phyloP scores from a whole-genome alignment of 2,329 filamentous ascomycete genomes.

The Ramularia collo-cygni region DNA sequence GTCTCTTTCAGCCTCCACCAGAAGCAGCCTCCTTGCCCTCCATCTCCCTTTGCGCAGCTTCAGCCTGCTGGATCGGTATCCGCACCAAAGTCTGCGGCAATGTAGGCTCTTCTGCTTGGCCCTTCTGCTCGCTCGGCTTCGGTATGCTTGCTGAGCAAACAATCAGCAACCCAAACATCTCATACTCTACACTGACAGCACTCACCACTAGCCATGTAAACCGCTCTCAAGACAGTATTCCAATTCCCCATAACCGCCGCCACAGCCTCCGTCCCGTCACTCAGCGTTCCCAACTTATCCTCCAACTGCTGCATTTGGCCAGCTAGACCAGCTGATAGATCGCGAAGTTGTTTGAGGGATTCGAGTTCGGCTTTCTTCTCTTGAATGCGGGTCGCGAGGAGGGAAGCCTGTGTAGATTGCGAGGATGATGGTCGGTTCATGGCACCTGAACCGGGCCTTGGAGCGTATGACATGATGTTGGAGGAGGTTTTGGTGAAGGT shows the following conservation, averaged over 20 bases:
- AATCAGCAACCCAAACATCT: background rate
- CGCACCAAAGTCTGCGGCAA: slow-evolving; percentile 77
- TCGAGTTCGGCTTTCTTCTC: slow-evolving; percentile 82
- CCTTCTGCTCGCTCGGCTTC: slow-evolving; percentile 38
- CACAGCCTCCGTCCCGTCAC: slow-evolving; percentile 78
- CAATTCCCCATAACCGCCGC: slow-evolving; percentile 80
- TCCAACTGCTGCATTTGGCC: slow-evolving; percentile 77
- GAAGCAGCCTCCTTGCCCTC: slow-evolving; percentile 15
- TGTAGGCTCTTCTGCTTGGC: slow-evolving; percentile 31
- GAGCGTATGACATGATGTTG: slow-evolving; percentile 32
- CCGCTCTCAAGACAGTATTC: slow-evolving; percentile 78
- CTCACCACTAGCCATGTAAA: slow-evolving; percentile 78
- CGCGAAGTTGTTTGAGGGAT: slow-evolving; percentile 67
- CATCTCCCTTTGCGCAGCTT: slow-evolving; percentile 24
- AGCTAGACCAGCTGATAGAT: slow-evolving; percentile 70
- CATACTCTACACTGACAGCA: slow-evolving; percentile 9
- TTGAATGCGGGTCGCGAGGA: slow-evolving; percentile 66
- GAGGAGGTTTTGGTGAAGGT: background rate
- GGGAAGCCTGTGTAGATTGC: slow-evolving; percentile 51
- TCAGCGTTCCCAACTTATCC: slow-evolving; percentile 68
- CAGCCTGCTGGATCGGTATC: slow-evolving; percentile 68
- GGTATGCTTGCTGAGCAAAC: slow-evolving; percentile 54
- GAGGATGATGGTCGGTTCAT: slow-evolving; percentile 43
- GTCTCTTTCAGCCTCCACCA: slow-evolving; percentile 10
- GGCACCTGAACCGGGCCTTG: slow-evolving; percentile 27